These are phyloP conservation scores for Stylonectria norvegica DNA, from an alignment of 2,329 filamentous ascomycete species.

Conservation along the genomic window DNA sequence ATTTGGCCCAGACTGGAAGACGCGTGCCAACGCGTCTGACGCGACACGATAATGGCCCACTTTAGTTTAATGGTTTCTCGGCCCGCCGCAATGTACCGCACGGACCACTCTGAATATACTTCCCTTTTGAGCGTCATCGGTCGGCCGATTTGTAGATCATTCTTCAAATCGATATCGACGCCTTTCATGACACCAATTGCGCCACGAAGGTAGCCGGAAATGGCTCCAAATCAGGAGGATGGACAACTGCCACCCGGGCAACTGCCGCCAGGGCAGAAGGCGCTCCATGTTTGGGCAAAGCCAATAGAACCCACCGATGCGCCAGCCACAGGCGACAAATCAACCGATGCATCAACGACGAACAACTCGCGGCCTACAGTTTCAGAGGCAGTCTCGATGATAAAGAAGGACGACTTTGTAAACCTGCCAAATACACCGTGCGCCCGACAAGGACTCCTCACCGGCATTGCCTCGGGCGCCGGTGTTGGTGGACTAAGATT, in stretches of 20 bases:
- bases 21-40: constrained; percentile 32
- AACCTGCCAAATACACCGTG: constrained; percentile 78
- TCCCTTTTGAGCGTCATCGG: constrained; percentile 26
- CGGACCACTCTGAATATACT: constrained; percentile 16
- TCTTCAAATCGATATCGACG: constrained; percentile 10
- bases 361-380: constrained; percentile 38
- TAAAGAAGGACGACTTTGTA: constrained; percentile 66
- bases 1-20: constrained; percentile 28
- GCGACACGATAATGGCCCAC: constrained; percentile 26
- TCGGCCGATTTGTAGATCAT: constrained; percentile 21
- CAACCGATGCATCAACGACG: constrained; percentile 11
- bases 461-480: constrained; percentile 78
- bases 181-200: constrained; percentile 27
- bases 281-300: constrained; percentile 36
- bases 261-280: constrained; percentile 27
- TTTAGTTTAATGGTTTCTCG: constrained; percentile 33
- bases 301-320: constrained; percentile 28
- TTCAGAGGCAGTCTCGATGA: constrained; percentile 61
- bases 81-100: constrained; percentile 9
- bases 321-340: constrained; percentile 14
- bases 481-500: constrained; percentile 70
- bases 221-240: constrained; percentile 32
- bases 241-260: constrained; percentile 17
- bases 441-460: constrained; percentile 75
- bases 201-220: constrained; percentile 32